Percentiles rank a stretch among this genome's conserved stretches.
Conservation (phyloP, 1,284 basidiomycete genomes). For the Bjerkandera adusta region DNA sequence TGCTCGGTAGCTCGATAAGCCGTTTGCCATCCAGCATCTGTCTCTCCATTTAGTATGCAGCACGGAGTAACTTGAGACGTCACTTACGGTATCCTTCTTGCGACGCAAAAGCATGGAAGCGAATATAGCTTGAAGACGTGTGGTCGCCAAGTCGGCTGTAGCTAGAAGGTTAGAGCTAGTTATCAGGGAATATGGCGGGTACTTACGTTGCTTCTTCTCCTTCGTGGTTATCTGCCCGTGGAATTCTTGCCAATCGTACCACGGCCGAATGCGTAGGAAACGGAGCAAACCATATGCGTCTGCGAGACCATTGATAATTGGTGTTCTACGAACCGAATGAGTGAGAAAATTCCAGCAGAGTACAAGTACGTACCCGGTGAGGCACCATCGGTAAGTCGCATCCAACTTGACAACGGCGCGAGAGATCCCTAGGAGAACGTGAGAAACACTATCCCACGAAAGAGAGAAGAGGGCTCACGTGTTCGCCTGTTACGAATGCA, state of each 20-base stretch:
- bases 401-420: slow-evolving; percentile 46
- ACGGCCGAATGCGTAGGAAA: slow-evolving; percentile 50
- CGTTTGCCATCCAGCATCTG: slow-evolving; percentile 53
- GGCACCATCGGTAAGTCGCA: slow-evolving; percentile 48
- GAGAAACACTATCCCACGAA: slow-evolving; percentile 3
- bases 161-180: slow-evolving; percentile 30
- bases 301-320: slow-evolving; percentile 50
- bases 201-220: slow-evolving; percentile 40
- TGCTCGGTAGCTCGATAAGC: slow-evolving; percentile 56
- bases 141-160: slow-evolving; percentile 43
- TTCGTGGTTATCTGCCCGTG: slow-evolving; percentile 37
- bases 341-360: slow-evolving; percentile 1
- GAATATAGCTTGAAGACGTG: slow-evolving; percentile 51
- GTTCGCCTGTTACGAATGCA: slow-evolving; percentile 50
- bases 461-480: slow-evolving; percentile 30
- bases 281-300: slow-evolving; percentile 53
- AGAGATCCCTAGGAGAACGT: slow-evolving; percentile 36
- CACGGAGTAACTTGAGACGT: slow-evolving; percentile 10
- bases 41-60: neutral
- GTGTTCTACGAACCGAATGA: slow-evolving; percentile 38
- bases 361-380: slow-evolving; percentile 44
- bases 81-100: slow-evolving; percentile 42
- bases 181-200: neutral
- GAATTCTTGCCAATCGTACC: slow-evolving; percentile 51
- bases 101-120: slow-evolving; percentile 48